These are phyloP conservation scores for Thelonectria blattea DNA, from an alignment of 2,329 filamentous ascomycete genomes.

Conservation along the genomic window DNA sequence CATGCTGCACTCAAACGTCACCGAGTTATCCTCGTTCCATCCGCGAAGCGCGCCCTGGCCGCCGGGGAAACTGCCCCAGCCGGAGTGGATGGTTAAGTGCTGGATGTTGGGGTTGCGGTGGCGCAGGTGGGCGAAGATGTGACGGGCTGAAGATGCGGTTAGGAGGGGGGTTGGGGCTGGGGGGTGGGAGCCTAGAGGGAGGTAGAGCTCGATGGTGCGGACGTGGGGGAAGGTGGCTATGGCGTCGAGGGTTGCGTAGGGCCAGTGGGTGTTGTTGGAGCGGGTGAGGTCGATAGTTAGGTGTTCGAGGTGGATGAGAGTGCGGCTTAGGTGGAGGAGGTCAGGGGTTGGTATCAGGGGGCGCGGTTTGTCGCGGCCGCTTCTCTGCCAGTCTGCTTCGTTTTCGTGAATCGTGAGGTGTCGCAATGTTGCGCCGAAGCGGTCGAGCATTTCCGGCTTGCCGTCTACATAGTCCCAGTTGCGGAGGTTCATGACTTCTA, in stretches of 20 bases:
- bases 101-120: constrained; percentile 13
- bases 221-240: constrained; percentile 11
- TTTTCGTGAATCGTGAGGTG: constrained; percentile 11
- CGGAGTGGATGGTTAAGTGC: constrained; percentile 10
- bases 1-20: constrained; percentile 10
- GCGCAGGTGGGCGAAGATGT: constrained; percentile 6
- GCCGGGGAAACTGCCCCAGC: background rate
- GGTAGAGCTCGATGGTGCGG: constrained; percentile 11
- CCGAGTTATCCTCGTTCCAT: constrained; percentile 1
- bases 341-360: background rate
- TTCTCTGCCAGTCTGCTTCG: background rate
- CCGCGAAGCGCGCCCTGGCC: background rate
- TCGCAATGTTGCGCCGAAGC: constrained; percentile 8
- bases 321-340: background rate
- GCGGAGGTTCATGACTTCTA: constrained; percentile 10
- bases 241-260: constrained; percentile 9
- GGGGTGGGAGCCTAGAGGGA: background rate
- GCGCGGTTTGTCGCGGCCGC: background rate
- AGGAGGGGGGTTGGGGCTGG: constrained; percentile 5
- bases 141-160: constrained; percentile 2
- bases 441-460: background rate
- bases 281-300: constrained; percentile 11
- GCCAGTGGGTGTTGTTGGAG: constrained; percentile 3
- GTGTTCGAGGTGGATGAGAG: constrained; percentile 6
- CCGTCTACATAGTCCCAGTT: background rate